phyloP scores from a whole-genome alignment of 1,139 yeast species.

The Geotrichum citri-aurantii region DNA sequence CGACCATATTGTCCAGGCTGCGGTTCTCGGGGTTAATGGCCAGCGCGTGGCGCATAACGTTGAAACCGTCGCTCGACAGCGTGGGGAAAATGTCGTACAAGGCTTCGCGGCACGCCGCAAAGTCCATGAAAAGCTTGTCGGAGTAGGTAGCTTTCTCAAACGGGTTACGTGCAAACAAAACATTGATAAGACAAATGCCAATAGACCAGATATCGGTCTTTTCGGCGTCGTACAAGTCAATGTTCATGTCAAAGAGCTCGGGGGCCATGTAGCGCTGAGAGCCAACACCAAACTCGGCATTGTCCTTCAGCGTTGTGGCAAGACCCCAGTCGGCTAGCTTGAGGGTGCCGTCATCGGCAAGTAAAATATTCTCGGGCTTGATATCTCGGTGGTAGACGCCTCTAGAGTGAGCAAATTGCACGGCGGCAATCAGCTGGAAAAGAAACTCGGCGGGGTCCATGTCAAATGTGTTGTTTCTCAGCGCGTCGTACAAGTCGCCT shows the following conservation, averaged over 20 bases:
- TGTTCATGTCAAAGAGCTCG: conserved; percentile 51
- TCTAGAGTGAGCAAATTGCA: conserved; percentile 66
- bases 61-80: conserved; percentile 80
- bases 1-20: neutral
- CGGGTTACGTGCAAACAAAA: conserved; percentile 87
- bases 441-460: conserved; percentile 62
- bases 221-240: conserved; percentile 69
- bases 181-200: conserved; percentile 78
- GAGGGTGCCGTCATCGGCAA: conserved; percentile 60
- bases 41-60: conserved; percentile 69
- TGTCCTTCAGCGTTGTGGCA: conserved; percentile 60
- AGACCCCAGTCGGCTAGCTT: conserved; percentile 90
- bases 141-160: conserved; percentile 73
- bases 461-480: conserved; percentile 63
- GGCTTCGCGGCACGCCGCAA: conserved; percentile 82
- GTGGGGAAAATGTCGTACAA: conserved; percentile 87
- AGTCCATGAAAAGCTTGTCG: conserved; percentile 81
- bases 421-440: conserved; percentile 68
- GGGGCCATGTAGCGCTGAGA: conserved; percentile 98
- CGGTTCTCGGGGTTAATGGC: conserved; percentile 72
- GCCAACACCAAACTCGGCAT: conserved; percentile 85
- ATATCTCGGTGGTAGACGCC: conserved; percentile 82
- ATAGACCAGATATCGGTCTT: conserved; percentile 91
- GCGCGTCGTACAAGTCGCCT: conserved; percentile 92
- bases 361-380: conserved; percentile 82